These are phyloP conservation scores for Taiozyma sp. DNA, from an alignment of 1,139 yeast species.

Conservation along the genomic window DNA sequence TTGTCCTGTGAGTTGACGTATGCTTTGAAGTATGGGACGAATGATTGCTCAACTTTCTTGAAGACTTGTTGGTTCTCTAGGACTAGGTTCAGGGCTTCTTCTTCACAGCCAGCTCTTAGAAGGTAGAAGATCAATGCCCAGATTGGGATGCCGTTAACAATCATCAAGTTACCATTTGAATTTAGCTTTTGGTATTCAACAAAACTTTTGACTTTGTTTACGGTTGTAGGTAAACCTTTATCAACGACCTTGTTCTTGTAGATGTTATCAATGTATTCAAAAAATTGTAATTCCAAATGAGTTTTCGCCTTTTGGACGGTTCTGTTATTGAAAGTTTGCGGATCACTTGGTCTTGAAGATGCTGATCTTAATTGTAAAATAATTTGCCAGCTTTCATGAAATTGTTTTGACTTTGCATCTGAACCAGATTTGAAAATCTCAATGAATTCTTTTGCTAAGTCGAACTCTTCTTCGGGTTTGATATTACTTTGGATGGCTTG, in stretches of 20 bases:
- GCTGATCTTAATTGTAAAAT: slow-evolving; percentile 34
- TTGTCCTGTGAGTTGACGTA: slow-evolving; percentile 54
- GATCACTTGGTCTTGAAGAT: slow-evolving; percentile 18
- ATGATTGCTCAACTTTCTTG: slow-evolving; percentile 78
- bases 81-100: slow-evolving; percentile 67
- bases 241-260: slow-evolving; percentile 59
- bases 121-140: slow-evolving; percentile 90
- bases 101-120: slow-evolving; percentile 73
- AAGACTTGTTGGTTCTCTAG: slow-evolving; percentile 51
- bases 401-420: slow-evolving; percentile 56
- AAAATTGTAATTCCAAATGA: slow-evolving; percentile 73
- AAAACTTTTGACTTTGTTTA: slow-evolving; percentile 67
- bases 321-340: slow-evolving; percentile 40
- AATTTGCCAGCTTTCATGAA: slow-evolving; percentile 61
- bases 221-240: slow-evolving; percentile 63
- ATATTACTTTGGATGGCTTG: slow-evolving; percentile 42
- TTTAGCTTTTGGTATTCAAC: slow-evolving; percentile 44
- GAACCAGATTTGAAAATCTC: slow-evolving; percentile 27
- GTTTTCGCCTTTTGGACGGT: slow-evolving; percentile 52
- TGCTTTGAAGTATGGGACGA: slow-evolving; percentile 73
- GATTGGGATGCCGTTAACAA: slow-evolving; percentile 78
- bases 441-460: slow-evolving; percentile 29
- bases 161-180: slow-evolving; percentile 40
- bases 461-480: slow-evolving; percentile 26
- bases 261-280: slow-evolving; percentile 64